Evolutionary conservation across 1,284 basidiomycete genomes (phyloP).

Genomic region (Apiotrichum akiyoshidainum): DNA sequence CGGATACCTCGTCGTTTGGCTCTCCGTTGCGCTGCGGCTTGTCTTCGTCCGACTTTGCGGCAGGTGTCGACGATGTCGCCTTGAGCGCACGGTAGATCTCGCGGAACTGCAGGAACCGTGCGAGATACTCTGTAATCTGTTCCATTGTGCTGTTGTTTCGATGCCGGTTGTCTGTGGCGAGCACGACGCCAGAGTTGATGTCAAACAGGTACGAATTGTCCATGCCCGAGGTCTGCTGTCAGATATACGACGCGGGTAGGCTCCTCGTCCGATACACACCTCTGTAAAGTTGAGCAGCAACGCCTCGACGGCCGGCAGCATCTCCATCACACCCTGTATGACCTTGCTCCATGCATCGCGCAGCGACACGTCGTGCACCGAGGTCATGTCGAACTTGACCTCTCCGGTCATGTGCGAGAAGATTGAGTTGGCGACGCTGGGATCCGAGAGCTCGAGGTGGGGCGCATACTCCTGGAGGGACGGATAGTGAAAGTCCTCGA

Average conservation of each 20-base stretch:
- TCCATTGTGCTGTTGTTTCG: slow-evolving; percentile 76
- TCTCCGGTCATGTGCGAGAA: slow-evolving; percentile 45
- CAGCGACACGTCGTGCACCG: slow-evolving; percentile 56
- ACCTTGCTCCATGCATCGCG: slow-evolving; percentile 57
- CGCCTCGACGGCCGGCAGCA: slow-evolving; percentile 52
- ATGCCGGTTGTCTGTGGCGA: slow-evolving; percentile 71
- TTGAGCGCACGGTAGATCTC: slow-evolving; percentile 60
- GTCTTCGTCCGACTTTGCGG: neutral
- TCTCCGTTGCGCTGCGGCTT: neutral
- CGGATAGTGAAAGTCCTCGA: slow-evolving; percentile 62
- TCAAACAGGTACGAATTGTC: slow-evolving; percentile 94
- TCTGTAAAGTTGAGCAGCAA: slow-evolving; percentile 53
- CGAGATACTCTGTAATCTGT: slow-evolving; percentile 81
- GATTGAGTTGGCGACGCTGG: slow-evolving; percentile 31
- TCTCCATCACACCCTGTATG: slow-evolving; percentile 54
- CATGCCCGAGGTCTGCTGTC: slow-evolving; percentile 66
- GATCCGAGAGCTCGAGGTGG: slow-evolving; percentile 37
- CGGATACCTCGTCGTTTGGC: neutral
- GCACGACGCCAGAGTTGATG: slow-evolving; percentile 74
- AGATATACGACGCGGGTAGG: neutral
- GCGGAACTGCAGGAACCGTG: slow-evolving; percentile 80
- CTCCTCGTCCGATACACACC: slow-evolving; percentile 26
- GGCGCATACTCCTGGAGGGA: slow-evolving; percentile 28
- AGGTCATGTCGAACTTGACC: slow-evolving; percentile 56
- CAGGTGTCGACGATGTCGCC: neutral